phyloP scores from a whole-genome alignment of 176 grass and related monocot species.

The Sorghum bicolor region Sorghum_bicolor_NCBIv3 NC_012873.2:54190001-54190500 shows the following conservation, averaged over 20 bases:
- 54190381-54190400: too few species aligned
- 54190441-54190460: too few species aligned
- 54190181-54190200: background rate
- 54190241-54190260: background rate
- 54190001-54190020: background rate
- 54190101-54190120: background rate
- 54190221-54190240: background rate
- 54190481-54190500: too few species aligned
- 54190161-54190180: background rate
- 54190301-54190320: background rate
- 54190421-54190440: too few species aligned
- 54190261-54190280: background rate
- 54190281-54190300: background rate
- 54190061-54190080: background rate
- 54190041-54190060: constrained; percentile 4
- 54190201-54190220: background rate
- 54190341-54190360: too few species aligned
- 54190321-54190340: too few species aligned
- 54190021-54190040: constrained; percentile 14
- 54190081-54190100: background rate
- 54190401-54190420: too few species aligned
- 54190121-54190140: background rate
- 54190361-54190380: too few species aligned
- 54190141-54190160: background rate
- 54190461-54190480: too few species aligned